Base-by-base conservation (phyloP, 768 basidiomycete species). In the Phanerodontia chrysosporium region DNA sequence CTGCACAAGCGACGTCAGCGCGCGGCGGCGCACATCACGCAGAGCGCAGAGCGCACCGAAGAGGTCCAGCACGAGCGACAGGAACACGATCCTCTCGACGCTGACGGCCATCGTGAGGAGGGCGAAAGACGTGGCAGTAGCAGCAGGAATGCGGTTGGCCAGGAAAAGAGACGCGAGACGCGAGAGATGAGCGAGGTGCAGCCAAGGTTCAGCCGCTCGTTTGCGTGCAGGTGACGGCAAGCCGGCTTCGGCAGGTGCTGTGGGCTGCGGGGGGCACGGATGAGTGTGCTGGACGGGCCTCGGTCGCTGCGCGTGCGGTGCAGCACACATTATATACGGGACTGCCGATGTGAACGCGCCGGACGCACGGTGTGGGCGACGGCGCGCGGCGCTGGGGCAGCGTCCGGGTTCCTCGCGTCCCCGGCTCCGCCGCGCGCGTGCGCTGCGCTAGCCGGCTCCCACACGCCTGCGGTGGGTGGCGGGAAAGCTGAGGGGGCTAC, bases 1-100 rank as follows among this genome's bases (percentile, higher is more conserved):
- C 92, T 80, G 80, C 76, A 35, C 21, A 3, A 3, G 45, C 7
- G 42, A 28, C n/a, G 53, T 58, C 48, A 54, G 66, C 45, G 46
- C 44, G 5, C 46, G 25, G 46, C 49, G n/a, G 29, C 28, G 28
- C 28, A 30, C 14, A 16, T 42, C 18, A 35, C 2, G 24, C 12
- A 21, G 39, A 16, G 58, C 16, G 30, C 24, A 28, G 25, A 22
- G 74, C 81, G 65, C 65, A 80, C 87, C 87, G 25, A 89, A 80
- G 24, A 99, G 83, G 73, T 99, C 96, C 44, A 98, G 80, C 25
- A 99, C 80, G 29, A 99, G 78, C 1, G 95, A 95, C 54, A 93
- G 68, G 74, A 99, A 98, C 46, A 98, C 92, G 58, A 95, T 79
- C 21, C 78, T 81, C 70, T 95, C 89, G 55, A 95, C 82, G 65